Conservation (phyloP, 768 basidiomycete species). For the Lactarius sanguifluus region DNA sequence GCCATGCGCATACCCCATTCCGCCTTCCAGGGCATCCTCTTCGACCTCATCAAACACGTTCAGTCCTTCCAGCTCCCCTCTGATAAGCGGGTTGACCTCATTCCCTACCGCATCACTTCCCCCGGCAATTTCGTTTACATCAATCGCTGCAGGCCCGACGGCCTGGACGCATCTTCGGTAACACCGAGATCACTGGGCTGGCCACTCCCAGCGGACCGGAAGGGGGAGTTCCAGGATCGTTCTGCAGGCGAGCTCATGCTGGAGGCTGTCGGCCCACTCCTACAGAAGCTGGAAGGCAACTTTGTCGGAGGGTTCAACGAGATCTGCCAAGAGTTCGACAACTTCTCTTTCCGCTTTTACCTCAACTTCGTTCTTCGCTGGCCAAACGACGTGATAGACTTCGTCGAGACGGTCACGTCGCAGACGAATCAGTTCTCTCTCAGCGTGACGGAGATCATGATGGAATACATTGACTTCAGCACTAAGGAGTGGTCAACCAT, state of each 20-base stretch:
- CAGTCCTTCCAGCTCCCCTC: conserved; percentile 10
- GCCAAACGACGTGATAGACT: conserved; percentile 30
- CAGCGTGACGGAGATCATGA: conserved; percentile 33
- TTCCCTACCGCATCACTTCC: conserved; percentile 25
- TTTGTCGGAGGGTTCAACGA: conserved; percentile 26
- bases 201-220: conserved; percentile 13
- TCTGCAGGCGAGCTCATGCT: conserved; percentile 26
- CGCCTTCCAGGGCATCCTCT: conserved; percentile 21
- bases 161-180: conserved; percentile 11
- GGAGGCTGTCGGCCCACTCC: conserved; percentile 23
- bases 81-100: conserved; percentile 23
- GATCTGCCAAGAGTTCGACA: conserved; percentile 28
- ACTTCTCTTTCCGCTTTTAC: conserved; percentile 31
- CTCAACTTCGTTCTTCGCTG: conserved; percentile 21
- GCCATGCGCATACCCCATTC: conserved; percentile 32
- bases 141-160: conserved; percentile 13
- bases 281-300: conserved; percentile 22
- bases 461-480: conserved; percentile 33
- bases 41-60: conserved; percentile 25
- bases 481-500: conserved; percentile 31
- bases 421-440: conserved; percentile 34
- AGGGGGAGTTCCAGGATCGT: conserved; percentile 18
- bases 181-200: conserved; percentile 21
- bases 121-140: conserved; percentile 29
- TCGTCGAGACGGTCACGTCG: conserved; percentile 32